A percentile compares a stretch with the other conserved stretches of the same genome.
Evolutionary conservation across 192 early-diverging fungal species (phyloP).

Genomic region (Coemansia sp.): DNA sequence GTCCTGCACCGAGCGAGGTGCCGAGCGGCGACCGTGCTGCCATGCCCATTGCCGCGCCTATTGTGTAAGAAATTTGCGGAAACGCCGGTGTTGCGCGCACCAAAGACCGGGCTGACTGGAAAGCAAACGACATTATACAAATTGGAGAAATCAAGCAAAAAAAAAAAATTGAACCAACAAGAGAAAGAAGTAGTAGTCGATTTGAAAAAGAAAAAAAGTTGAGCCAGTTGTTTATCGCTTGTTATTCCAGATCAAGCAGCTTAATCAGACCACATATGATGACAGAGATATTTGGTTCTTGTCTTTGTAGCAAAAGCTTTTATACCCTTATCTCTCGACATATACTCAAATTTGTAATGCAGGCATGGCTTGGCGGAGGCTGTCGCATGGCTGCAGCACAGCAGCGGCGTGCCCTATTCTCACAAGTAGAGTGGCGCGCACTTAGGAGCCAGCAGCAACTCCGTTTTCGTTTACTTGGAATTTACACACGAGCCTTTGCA

Average conservation of each 20-base stretch:
- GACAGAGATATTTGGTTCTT: background rate
- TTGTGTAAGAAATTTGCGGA: conserved; percentile 17
- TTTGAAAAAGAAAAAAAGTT: background rate
- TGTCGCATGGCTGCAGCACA: conserved; percentile 1
- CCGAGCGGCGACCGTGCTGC: conserved; percentile 15
- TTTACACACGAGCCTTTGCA: conserved; percentile 3
- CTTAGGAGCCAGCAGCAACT: background rate
- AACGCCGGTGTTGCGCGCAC: conserved; percentile 14
- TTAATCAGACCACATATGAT: background rate
- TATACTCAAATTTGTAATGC: background rate
- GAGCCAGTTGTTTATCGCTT: background rate
- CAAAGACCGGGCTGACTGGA: conserved; percentile 25
- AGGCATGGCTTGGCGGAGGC: background rate
- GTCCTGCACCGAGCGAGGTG: conserved; percentile 19
- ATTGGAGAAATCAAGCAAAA: background rate
- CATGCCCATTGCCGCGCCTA: conserved; percentile 5
- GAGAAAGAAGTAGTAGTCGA: background rate
- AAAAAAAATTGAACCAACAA: too few species aligned
- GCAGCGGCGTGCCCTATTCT: background rate
- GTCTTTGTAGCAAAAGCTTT: background rate
- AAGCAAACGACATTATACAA: conserved; percentile 25
- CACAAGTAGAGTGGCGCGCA: background rate
- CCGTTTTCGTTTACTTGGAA: background rate
- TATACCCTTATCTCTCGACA: background rate
- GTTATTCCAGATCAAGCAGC: background rate